phyloP scores from a whole-genome alignment of 2,329 filamentous ascomycete genomes.

The Fusarium abutilonis region DNA sequence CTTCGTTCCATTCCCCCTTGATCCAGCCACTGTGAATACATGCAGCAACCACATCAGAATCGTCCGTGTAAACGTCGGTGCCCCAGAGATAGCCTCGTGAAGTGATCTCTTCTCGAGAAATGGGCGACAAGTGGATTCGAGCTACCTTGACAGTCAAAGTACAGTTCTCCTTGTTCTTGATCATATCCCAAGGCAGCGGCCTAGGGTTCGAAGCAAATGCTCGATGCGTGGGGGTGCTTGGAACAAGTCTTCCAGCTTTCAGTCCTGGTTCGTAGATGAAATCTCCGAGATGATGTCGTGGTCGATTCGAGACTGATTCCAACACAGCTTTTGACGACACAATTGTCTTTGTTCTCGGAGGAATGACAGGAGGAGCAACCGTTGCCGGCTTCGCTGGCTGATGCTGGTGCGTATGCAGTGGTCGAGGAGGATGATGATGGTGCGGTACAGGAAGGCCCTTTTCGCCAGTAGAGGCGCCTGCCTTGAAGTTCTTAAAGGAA shows the following conservation, averaged over 20 bases:
- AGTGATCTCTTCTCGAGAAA: slow-evolving; percentile 84
- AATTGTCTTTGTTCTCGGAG: slow-evolving; percentile 71
- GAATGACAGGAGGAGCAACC: slow-evolving; percentile 47
- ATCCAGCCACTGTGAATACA: slow-evolving; percentile 96
- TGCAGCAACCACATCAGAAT: slow-evolving; percentile 91
- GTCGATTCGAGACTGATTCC: slow-evolving; percentile 74
- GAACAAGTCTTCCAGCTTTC: slow-evolving; percentile 60
- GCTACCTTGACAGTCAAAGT: slow-evolving; percentile 90
- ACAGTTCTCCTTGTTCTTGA: slow-evolving; percentile 83
- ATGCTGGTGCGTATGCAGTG: slow-evolving; percentile 41
- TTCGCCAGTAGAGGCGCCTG: slow-evolving; percentile 56
- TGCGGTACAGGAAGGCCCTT: slow-evolving; percentile 54
- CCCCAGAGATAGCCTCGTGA: slow-evolving; percentile 86
- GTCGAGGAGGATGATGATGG: slow-evolving; percentile 59
- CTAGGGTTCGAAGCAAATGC: slow-evolving; percentile 68
- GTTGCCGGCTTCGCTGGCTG: slow-evolving; percentile 41
- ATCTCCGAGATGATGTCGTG: slow-evolving; percentile 84
- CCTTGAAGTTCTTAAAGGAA: slow-evolving; percentile 62
- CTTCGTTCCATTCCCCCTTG: slow-evolving; percentile 84
- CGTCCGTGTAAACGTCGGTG: slow-evolving; percentile 93
- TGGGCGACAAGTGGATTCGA: slow-evolving; percentile 75
- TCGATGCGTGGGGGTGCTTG: slow-evolving; percentile 52
- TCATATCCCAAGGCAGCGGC: slow-evolving; percentile 78
- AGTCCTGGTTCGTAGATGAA: slow-evolving; percentile 81
- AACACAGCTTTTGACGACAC: slow-evolving; percentile 77